These are phyloP conservation scores for Mycena albidolilacea DNA, from an alignment of 768 basidiomycete genomes.

Conservation along the genomic window DNA sequence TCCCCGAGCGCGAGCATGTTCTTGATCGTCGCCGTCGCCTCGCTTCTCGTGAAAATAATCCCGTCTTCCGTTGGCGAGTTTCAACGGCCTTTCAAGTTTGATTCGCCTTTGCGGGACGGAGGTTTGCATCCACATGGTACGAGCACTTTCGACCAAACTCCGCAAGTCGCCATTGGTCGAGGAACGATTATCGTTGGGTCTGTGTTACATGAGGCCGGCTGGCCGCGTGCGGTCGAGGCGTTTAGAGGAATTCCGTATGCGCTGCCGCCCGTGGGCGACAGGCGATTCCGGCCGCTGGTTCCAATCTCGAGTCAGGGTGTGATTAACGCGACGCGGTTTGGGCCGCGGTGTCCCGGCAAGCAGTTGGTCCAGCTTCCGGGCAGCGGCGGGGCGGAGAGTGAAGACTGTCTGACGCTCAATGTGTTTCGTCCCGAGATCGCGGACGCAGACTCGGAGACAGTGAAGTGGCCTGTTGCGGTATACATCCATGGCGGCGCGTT, in stretches of 20 bases:
- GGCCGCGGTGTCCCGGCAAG: slow-evolving; percentile 3
- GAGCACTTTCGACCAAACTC: not conserved
- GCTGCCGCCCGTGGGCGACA: slow-evolving; percentile 3
- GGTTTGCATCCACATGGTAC: too few relatives aligned
- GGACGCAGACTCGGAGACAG: not conserved
- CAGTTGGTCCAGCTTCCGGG: slow-evolving; percentile 4
- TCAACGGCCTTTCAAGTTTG: not conserved
- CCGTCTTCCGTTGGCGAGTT: not conserved
- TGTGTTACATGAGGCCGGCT: not conserved
- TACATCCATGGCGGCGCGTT: slow-evolving; percentile 22
- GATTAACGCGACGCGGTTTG: slow-evolving; percentile 1
- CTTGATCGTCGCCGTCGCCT: too few relatives aligned
- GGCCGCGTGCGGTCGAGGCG: slow-evolving; percentile 2
- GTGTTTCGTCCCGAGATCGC: slow-evolving; percentile 6
- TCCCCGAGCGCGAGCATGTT: too few relatives aligned
- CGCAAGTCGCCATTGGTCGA: not conserved
- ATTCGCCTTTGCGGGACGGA: not conserved
- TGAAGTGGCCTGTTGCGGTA: slow-evolving; percentile 14
- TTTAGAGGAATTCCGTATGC: slow-evolving; percentile 20
- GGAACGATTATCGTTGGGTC: slow-evolving; percentile 6
- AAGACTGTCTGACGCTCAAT: slow-evolving; percentile 23
- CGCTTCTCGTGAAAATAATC: too few relatives aligned
- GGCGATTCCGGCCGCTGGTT: not conserved
- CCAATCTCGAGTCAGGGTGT: not conserved
- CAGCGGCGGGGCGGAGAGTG: slow-evolving; percentile 8